A percentile compares a stretch with the other conserved stretches of the same genome.
phyloP scores from a whole-genome alignment of 305 asterid species.

The Fraxinus platypoda region DNA sequence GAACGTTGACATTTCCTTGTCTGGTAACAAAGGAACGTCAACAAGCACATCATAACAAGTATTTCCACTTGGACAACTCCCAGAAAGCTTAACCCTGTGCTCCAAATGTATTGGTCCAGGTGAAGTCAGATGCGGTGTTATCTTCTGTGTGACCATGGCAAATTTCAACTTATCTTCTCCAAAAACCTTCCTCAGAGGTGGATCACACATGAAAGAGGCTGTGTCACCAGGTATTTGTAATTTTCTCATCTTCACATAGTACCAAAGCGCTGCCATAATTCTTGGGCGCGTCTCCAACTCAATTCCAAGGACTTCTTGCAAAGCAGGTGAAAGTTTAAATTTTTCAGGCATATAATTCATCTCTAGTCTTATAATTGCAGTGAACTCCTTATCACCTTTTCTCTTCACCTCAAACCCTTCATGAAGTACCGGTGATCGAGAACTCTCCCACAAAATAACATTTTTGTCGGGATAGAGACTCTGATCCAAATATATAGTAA shows the following conservation, averaged over 20 bases:
- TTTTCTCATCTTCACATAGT: slow-evolving; percentile 62
- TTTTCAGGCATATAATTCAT: slow-evolving; percentile 80
- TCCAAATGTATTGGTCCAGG: slow-evolving; percentile 90
- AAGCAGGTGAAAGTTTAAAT: slow-evolving; percentile 67
- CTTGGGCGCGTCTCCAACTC: slow-evolving; percentile 81
- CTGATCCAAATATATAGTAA: slow-evolving; percentile 86
- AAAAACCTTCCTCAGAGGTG: slow-evolving; percentile 70
- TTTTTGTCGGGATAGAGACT: slow-evolving; percentile 76
- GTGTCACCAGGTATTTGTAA: slow-evolving; percentile 71
- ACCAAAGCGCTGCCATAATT: slow-evolving; percentile 75
- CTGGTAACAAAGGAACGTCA: slow-evolving; percentile 61
- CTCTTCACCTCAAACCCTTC: slow-evolving; percentile 94
- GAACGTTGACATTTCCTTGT: slow-evolving; percentile 54
- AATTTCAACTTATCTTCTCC: slow-evolving; percentile 92
- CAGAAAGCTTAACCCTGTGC: slow-evolving; percentile 83
- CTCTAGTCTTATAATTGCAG: slow-evolving; percentile 79
- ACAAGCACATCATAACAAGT: slow-evolving; percentile 81
- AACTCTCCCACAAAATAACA: slow-evolving; percentile 84
- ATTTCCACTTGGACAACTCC: slow-evolving; percentile 68
- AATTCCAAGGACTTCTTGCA: slow-evolving; percentile 81
- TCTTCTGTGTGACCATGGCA: slow-evolving; percentile 62
- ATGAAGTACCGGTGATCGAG: slow-evolving; percentile 62
- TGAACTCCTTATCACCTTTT: slow-evolving; percentile 85
- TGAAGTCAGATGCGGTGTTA: slow-evolving; percentile 60
- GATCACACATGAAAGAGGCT: slow-evolving; percentile 77